Percentiles rank a stretch among this genome's conserved stretches.
Conservation (phyloP, 2,329 filamentous ascomycete species). For the Dactylellina drechsleri region DNA sequence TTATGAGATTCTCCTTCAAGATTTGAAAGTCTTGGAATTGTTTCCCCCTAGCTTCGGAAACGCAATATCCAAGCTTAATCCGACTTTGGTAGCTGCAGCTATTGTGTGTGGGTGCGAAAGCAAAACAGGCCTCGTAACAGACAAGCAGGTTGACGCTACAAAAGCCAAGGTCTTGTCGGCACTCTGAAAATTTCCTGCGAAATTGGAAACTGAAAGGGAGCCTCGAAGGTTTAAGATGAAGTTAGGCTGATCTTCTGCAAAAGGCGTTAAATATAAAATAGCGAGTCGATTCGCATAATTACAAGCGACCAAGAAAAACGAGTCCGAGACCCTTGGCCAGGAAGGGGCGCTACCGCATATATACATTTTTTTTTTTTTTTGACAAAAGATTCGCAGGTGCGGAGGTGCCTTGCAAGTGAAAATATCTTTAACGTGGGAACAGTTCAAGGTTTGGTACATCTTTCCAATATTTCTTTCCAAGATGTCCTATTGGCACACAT, state of each 20-base stretch:
- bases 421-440: background rate
- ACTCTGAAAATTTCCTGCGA: constrained; percentile 35
- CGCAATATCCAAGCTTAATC: constrained; percentile 36
- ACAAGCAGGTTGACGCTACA: constrained; percentile 3
- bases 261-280: constrained; percentile 4
- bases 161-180: constrained; percentile 49
- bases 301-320: constrained; percentile 33
- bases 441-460: background rate
- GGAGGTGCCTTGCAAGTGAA: constrained; percentile 7
- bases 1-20: constrained; percentile 3
- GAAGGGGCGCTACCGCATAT: constrained; percentile 28
- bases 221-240: constrained; percentile 40
- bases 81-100: constrained; percentile 49
- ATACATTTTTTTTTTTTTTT: constrained; percentile 9
- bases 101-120: constrained; percentile 3
- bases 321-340: constrained; percentile 9
- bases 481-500: background rate
- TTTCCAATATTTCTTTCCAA: background rate
- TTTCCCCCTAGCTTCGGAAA: constrained; percentile 25
- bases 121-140: constrained; percentile 33
- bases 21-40: constrained; percentile 14
- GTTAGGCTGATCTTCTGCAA: constrained; percentile 36
- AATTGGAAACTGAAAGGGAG: constrained; percentile 49
- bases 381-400: constrained; percentile 5
- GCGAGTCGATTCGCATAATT: constrained; percentile 7